These are phyloP conservation scores for Spinacia oleracea DNA, from an alignment of 179 eudicot genomes.

Conservation along the genomic window DNA sequence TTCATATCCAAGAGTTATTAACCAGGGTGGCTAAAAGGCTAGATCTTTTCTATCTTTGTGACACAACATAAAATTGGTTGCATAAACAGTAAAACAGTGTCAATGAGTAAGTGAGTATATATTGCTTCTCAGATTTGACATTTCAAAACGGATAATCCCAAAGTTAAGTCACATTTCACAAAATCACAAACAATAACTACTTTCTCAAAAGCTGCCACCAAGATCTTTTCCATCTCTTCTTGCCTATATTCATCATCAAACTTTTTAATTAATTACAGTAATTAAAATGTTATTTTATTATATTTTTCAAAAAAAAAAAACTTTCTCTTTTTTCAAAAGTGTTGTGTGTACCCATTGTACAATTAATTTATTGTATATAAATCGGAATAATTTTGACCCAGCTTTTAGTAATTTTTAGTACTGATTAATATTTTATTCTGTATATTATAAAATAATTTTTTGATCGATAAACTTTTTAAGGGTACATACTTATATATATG, in stretches of 20 bases:
- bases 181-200: slow-evolving; percentile 13
- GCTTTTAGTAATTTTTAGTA: no score
- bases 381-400: no score
- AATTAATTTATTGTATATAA: no score
- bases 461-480: no score
- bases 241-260: slow-evolving; percentile 14
- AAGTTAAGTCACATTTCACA: slow-evolving; percentile 17
- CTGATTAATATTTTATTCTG: no score
- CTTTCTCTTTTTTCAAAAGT: not conserved
- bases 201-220: slow-evolving; percentile 33
- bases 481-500: no score
- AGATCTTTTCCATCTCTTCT: slow-evolving; percentile 28
- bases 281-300: not conserved
- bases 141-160: slow-evolving; percentile 27
- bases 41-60: no score
- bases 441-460: no score
- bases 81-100: slow-evolving; percentile 17
- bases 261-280: not conserved
- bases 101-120: slow-evolving; percentile 5
- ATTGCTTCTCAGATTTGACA: slow-evolving; percentile 20
- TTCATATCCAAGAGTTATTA: slow-evolving; percentile 7
- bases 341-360: no score
- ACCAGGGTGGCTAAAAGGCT: not conserved
- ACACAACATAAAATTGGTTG: not conserved
- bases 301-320: not conserved